Base-by-base conservation (phyloP, 2,329 filamentous ascomycete genomes). In the Blumeria hordei region DNA sequence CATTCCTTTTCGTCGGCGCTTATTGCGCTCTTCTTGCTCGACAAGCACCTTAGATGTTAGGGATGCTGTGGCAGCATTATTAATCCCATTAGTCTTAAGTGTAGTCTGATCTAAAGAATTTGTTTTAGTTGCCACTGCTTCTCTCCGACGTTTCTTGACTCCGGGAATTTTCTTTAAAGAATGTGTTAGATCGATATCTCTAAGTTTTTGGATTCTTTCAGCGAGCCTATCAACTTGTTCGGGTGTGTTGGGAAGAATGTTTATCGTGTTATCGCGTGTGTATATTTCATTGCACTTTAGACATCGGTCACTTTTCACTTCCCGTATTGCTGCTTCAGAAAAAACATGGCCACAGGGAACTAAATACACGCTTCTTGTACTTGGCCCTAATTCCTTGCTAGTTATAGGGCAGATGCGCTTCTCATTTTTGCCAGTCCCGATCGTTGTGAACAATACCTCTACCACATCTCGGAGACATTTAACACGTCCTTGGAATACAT, bases 321-420 rank as follows among this genome's bases (percentile, higher is more conserved):
- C 85, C 60, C 81, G 84, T 60, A 96, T 81, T 7, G 88, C 87
- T 54, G 80, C 79, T 58, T 93, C 88, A 0, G 86, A 82, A 68
- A 96, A 96, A 0, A 86, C 88, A 71, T 98, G 93, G 0, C 92
- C 93, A 63, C 92, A 98, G 0, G 92, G 92, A 4, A 96, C 85
- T 2, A 98, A 64, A 63, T 96, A 98, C 1, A 94, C 86, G 0
- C 87, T 75, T 67, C 83, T 90, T 14, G 82, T 80, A 5, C 74
- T 74, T 0, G 88, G 80, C 0, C 92, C 92, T 28, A 98, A 69
- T 65, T 84, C 81, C 66, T 93, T 94, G 62, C 84, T 78, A 1
- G 88, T 94, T 55, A 96, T 77, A 0, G 90, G 88, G 64, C 92
- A 98, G 33, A 86, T 76, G 76, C 82, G 88, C 56, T 73, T 75